A percentile compares a stretch with the other conserved stretches of the same genome.
These are phyloP conservation scores for Choanephora cucurbitarum DNA, from an alignment of 371 early-diverging fungal species.

Conservation along the genomic window DNA sequence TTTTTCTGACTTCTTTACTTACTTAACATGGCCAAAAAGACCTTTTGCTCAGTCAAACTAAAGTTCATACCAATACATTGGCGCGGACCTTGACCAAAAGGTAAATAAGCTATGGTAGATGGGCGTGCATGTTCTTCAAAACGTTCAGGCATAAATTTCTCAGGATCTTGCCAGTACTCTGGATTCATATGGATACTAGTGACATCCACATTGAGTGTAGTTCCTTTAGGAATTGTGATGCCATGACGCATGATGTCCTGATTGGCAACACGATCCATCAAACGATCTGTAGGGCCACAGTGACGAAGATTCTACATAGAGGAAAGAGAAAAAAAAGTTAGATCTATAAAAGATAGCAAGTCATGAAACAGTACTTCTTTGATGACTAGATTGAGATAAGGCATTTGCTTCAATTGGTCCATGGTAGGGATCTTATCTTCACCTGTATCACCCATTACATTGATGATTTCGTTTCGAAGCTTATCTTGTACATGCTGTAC, in stretches of 20 bases:
- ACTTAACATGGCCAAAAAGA: slow-evolving; percentile 32
- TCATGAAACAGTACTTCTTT: no score
- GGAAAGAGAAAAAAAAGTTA: no score
- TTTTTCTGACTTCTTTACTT: no score
- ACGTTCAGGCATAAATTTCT: slow-evolving; percentile 28
- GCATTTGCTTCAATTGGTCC: slow-evolving; percentile 44
- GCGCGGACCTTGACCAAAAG: slow-evolving; percentile 35
- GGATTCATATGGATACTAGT: slow-evolving; percentile 34
- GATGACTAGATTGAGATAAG: slow-evolving; percentile 45
- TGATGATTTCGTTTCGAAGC: slow-evolving; percentile 50
- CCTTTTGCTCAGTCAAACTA: slow-evolving; percentile 30
- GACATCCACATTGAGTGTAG: slow-evolving; percentile 33
- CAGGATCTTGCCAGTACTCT: slow-evolving; percentile 21
- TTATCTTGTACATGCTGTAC: slow-evolving; percentile 45
- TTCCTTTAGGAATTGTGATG: slow-evolving; percentile 45
- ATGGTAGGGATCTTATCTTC: slow-evolving; percentile 42
- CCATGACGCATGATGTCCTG: slow-evolving; percentile 28
- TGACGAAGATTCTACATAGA: slow-evolving; percentile 46
- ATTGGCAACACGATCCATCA: slow-evolving; percentile 22
- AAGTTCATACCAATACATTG: slow-evolving; percentile 39
- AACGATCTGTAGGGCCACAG: slow-evolving; percentile 30
- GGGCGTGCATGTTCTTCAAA: slow-evolving; percentile 12
- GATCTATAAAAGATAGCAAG: no score
- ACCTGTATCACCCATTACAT: slow-evolving; percentile 46
- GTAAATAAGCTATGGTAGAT: slow-evolving; percentile 21